These are phyloP conservation scores for Monosporascus cannonballus DNA, from an alignment of 2,329 filamentous ascomycete genomes.

Conservation along the genomic window DNA sequence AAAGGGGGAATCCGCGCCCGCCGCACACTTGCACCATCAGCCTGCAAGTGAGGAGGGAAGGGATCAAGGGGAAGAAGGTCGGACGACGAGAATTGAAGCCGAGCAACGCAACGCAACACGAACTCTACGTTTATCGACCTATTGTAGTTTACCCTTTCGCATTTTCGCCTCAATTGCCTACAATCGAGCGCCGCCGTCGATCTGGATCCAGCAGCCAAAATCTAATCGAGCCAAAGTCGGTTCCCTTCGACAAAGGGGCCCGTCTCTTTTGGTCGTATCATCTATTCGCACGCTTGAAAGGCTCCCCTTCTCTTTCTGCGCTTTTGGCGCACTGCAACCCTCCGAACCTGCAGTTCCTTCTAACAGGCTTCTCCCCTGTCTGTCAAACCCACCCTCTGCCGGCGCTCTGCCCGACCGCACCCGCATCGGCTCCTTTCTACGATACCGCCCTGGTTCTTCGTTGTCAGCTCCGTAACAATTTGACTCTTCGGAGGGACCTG, in stretches of 20 bases:
- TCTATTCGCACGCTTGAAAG: no score
- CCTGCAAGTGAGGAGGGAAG: background rate
- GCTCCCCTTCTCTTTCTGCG: background rate
- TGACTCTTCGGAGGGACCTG: background rate
- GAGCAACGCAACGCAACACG: background rate
- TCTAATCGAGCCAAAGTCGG: background rate
- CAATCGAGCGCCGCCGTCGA: background rate
- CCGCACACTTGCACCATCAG: background rate
- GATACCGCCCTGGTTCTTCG: background rate
- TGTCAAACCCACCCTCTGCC: background rate
- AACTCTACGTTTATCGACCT: background rate
- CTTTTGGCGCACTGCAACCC: background rate
- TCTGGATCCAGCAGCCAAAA: background rate
- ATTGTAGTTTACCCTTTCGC: background rate
- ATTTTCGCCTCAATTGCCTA: background rate
- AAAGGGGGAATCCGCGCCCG: background rate
- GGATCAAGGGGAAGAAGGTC: background rate
- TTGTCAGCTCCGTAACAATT: background rate
- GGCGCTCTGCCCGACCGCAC: background rate
- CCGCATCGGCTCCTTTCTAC: background rate
- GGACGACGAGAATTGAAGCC: background rate
- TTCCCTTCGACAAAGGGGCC: background rate
- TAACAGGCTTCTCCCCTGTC: background rate
- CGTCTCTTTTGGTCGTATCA: background rate
- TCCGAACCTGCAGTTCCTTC: background rate